A percentile compares a stretch with the other conserved stretches of the same genome.
Evolutionary conservation across 768 basidiomycete species (phyloP).

Genomic region (Hygrophoropsis aurantiaca): DNA sequence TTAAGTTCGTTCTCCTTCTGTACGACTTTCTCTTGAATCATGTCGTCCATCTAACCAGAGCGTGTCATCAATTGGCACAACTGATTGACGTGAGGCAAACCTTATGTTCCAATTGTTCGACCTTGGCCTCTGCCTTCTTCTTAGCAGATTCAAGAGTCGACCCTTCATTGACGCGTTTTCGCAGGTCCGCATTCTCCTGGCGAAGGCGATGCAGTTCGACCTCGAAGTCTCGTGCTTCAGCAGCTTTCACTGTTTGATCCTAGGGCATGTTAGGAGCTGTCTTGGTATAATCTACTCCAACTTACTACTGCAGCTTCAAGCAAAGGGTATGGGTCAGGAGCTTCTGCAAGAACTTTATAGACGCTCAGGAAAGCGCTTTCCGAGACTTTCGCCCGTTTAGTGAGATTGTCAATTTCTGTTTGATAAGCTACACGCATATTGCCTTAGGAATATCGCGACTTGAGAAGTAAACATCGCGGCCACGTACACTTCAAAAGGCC

Average conservation of each 20-base stretch:
- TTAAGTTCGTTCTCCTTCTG: conserved; percentile 97
- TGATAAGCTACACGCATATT: conserved; percentile 71
- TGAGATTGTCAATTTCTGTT: conserved; percentile 93
- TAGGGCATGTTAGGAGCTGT: conserved; percentile 24
- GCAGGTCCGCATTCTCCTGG: conserved; percentile 82
- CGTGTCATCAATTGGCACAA: background rate
- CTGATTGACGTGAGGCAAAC: conserved; percentile 35
- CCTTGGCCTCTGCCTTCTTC: conserved; percentile 71
- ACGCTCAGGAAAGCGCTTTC: conserved; percentile 97
- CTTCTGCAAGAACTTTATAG: conserved; percentile 95
- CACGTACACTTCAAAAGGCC: conserved; percentile 80
- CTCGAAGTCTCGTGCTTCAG: conserved; percentile 79
- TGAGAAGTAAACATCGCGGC: conserved; percentile 2
- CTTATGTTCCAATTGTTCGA: conserved; percentile 82
- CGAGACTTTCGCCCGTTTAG: conserved; percentile 85
- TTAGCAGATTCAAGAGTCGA: conserved; percentile 63
- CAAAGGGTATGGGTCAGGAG: conserved; percentile 95
- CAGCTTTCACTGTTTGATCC: conserved; percentile 91
- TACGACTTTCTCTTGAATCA: conserved; percentile 84
- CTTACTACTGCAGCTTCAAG: conserved; percentile 90
- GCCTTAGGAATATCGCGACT: background rate
- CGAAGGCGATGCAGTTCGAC: conserved; percentile 68
- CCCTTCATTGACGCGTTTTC: conserved; percentile 65
- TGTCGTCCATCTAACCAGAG: conserved; percentile 83
- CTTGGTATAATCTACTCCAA: conserved; percentile 6